Evolutionary conservation across 2,329 filamentous ascomycete species (phyloP).

Genomic region (Alternaria sp.): DNA sequence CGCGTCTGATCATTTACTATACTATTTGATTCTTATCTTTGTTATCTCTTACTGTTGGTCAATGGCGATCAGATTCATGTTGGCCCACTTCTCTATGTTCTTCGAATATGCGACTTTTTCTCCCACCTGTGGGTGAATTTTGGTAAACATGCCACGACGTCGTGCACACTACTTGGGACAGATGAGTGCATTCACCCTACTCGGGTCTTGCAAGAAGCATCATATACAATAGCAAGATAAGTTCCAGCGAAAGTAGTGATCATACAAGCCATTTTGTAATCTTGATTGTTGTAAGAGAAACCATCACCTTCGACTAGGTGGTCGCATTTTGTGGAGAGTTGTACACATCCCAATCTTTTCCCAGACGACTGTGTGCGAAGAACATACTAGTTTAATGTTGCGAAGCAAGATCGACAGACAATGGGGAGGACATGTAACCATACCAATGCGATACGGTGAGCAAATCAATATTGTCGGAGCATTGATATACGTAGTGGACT

Average conservation of each 20-base stretch:
- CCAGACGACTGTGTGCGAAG: background rate
- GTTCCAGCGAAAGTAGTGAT: background rate
- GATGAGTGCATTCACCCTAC: background rate
- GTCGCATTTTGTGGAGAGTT: background rate
- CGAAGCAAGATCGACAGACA: background rate
- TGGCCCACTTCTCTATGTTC: background rate
- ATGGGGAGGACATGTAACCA: background rate
- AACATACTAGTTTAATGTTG: background rate
- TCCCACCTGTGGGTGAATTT: background rate
- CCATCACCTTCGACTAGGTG: background rate
- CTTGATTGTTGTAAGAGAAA: no score
- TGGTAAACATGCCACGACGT: background rate
- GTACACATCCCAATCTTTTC: background rate
- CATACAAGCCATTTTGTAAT: background rate
- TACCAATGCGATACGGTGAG: background rate
- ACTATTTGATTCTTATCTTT: background rate
- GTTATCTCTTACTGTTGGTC: background rate
- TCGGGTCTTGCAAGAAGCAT: background rate
- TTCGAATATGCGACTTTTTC: background rate
- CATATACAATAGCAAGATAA: background rate
- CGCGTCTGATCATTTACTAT: background rate
- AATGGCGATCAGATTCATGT: background rate
- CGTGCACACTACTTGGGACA: background rate
- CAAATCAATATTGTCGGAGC: background rate
- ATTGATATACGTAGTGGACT: background rate